Percentiles rank a stretch among this genome's conserved stretches.
Evolutionary conservation across 176 grass and related monocot genomes (phyloP).

Genomic region (Avena sativa): DNA sequence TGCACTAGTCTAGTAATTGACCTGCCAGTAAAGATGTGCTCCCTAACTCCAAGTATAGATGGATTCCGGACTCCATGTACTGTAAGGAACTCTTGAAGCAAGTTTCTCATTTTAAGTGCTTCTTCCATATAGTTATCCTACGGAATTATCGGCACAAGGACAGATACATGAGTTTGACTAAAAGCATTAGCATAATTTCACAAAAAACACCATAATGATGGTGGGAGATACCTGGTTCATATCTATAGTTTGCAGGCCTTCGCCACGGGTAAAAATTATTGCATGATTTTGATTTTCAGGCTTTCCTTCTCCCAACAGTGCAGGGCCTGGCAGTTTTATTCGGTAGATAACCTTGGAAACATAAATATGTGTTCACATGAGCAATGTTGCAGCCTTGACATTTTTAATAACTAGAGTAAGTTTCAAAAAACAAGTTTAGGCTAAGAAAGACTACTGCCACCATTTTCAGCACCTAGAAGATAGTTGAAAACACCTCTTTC

Average conservation of each 20-base stretch:
- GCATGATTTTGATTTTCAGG: conserved; percentile 99
- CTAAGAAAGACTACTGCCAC: not conserved
- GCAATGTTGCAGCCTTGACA: not conserved
- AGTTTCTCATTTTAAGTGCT: conserved; percentile 98
- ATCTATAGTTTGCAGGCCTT: conserved; percentile 96
- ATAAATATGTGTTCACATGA: conserved; percentile 36
- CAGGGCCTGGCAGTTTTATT: conserved; percentile 92
- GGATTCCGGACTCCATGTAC: conserved; percentile 68
- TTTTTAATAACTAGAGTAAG: conserved; percentile 7
- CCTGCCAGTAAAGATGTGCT: conserved; percentile 99
- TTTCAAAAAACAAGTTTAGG: conserved; percentile 9
- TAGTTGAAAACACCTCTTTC: not conserved
- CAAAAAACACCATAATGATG: conserved; percentile 37
- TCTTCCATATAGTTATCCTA: conserved; percentile 99
- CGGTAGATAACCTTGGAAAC: conserved; percentile 81
- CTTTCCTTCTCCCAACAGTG: conserved; percentile 93
- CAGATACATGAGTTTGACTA: conserved; percentile 36
- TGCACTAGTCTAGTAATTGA: conserved; percentile 40
- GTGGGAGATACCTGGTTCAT: conserved; percentile 88
- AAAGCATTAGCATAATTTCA: conserved; percentile 24
- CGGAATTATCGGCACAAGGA: conserved; percentile 42
- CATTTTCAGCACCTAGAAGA: conserved; percentile 4
- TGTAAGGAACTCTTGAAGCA: conserved; percentile 90
- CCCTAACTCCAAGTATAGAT: conserved; percentile 95
- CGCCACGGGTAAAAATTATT: conserved; percentile 93